Percentiles rank a stretch among this genome's conserved stretches.
Evolutionary conservation across 441 rosid genomes (phyloP).

Genomic region (Brassica hybrid): DNA sequence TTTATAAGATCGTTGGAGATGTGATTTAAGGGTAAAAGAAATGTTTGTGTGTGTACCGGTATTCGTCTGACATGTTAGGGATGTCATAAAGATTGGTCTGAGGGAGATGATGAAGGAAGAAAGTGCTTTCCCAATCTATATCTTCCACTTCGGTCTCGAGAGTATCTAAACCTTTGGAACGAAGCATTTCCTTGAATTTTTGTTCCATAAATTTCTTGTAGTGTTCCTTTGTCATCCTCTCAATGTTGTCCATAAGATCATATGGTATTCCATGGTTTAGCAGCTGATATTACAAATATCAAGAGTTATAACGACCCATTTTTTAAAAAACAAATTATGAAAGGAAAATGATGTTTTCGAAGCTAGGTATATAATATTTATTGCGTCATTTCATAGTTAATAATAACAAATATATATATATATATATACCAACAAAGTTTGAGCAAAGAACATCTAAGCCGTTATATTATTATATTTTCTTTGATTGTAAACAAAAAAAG

Average conservation of each 20-base stretch:
- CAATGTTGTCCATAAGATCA: slow-evolving; percentile 66
- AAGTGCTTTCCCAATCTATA: slow-evolving; percentile 75
- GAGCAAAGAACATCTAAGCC: background rate
- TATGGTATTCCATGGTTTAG: slow-evolving; percentile 64
- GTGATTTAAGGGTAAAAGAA: background rate
- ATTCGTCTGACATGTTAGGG: slow-evolving; percentile 59
- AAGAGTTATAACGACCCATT: background rate
- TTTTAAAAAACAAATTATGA: background rate
- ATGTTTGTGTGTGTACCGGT: slow-evolving; percentile 43
- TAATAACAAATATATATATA: background rate
- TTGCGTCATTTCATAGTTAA: background rate
- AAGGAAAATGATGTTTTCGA: background rate
- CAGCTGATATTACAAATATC: slow-evolving; percentile 41
- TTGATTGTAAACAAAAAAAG: background rate
- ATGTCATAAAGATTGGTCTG: slow-evolving; percentile 54
- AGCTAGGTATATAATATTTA: background rate
- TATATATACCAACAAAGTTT: background rate
- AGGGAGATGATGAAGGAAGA: slow-evolving; percentile 65
- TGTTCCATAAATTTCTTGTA: slow-evolving; percentile 60
- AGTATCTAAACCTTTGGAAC: slow-evolving; percentile 54
- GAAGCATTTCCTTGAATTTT: slow-evolving; percentile 66
- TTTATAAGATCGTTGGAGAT: background rate
- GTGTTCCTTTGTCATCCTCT: slow-evolving; percentile 67
- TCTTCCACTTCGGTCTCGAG: slow-evolving; percentile 56
- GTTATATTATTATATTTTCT: background rate